Evolutionary conservation across 73 alveolate species (phyloP).

Genomic region (Paramecium biaurelia): DNA sequence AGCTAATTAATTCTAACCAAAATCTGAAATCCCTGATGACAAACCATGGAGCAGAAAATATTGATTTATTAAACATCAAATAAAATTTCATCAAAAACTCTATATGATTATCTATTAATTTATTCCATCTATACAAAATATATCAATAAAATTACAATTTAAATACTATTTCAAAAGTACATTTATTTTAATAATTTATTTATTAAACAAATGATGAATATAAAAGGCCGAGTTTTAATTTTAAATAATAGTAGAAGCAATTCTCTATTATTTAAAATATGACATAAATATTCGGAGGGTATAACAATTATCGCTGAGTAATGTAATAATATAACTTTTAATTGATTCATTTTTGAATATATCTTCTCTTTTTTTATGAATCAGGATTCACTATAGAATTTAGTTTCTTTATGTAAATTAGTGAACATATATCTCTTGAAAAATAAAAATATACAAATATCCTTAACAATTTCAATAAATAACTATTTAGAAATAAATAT

Average conservation of each 20-base stretch:
- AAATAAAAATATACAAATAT: too few relatives aligned
- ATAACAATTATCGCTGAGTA: slow-evolving; percentile 20
- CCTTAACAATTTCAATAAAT: neutral
- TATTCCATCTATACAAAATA: neutral
- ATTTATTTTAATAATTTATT: neutral
- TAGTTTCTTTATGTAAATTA: neutral
- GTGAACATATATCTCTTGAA: neutral
- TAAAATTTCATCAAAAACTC: neutral
- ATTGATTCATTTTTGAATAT: neutral
- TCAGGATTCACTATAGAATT: neutral
- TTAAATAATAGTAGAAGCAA: neutral
- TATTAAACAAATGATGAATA: neutral
- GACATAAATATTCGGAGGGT: slow-evolving; percentile 31
- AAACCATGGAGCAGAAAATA: slow-evolving; percentile 63
- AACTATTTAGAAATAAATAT: neutral
- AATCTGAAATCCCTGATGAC: slow-evolving; percentile 48
- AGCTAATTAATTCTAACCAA: slow-evolving; percentile 42
- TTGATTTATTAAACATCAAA: slow-evolving; percentile 42
- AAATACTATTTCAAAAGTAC: neutral
- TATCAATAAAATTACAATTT: neutral
- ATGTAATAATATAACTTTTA: neutral
- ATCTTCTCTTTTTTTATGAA: neutral
- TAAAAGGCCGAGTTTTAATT: slow-evolving; percentile 35
- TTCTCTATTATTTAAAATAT: neutral
- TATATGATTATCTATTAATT: neutral